A percentile compares a stretch with the other conserved stretches of the same genome.
phyloP scores from a whole-genome alignment of 1,284 basidiomycete species.

The Fereydounia khargensis region DNA sequence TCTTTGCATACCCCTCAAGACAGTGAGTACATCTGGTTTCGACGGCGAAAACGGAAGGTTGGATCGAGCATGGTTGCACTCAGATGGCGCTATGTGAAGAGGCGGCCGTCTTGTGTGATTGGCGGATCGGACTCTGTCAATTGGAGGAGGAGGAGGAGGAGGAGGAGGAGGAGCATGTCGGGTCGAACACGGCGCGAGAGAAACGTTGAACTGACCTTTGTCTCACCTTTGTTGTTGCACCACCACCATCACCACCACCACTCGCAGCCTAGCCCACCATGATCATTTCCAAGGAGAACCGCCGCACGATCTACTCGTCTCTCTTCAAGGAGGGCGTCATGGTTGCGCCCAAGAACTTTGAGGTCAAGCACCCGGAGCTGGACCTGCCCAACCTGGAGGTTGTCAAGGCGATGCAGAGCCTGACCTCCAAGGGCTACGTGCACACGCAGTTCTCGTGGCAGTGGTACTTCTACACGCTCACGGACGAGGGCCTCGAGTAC shows the following conservation, averaged over 20 bases:
- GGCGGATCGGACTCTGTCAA: not conserved
- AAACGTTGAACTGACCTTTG: constrained; percentile 6
- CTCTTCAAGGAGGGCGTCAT: constrained; percentile 71
- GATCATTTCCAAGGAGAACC: constrained; percentile 58
- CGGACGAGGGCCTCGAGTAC: constrained; percentile 57
- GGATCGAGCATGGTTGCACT: not conserved
- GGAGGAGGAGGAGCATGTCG: not conserved
- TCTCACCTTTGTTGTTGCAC: not conserved
- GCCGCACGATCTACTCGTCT: constrained; percentile 55
- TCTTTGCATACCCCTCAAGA: not conserved
- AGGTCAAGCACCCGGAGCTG: constrained; percentile 95
- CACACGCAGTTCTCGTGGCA: constrained; percentile 77
- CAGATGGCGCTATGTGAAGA: not conserved
- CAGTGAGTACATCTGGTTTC: not conserved
- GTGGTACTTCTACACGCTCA: constrained; percentile 59
- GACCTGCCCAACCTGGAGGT: constrained; percentile 96
- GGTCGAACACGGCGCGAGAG: too few relatives aligned
- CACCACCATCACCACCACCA: not conserved
- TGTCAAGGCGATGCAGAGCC: constrained; percentile 97
- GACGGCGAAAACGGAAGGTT: not conserved
- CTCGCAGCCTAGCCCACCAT: constrained; percentile 15
- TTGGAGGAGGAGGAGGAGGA: not conserved
- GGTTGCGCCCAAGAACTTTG: constrained; percentile 99
- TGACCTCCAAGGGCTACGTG: constrained; percentile 91
- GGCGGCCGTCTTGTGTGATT: not conserved